phyloP scores from a whole-genome alignment of 2,329 filamentous ascomycete genomes.

The Hypoxylon sp. region DNA sequence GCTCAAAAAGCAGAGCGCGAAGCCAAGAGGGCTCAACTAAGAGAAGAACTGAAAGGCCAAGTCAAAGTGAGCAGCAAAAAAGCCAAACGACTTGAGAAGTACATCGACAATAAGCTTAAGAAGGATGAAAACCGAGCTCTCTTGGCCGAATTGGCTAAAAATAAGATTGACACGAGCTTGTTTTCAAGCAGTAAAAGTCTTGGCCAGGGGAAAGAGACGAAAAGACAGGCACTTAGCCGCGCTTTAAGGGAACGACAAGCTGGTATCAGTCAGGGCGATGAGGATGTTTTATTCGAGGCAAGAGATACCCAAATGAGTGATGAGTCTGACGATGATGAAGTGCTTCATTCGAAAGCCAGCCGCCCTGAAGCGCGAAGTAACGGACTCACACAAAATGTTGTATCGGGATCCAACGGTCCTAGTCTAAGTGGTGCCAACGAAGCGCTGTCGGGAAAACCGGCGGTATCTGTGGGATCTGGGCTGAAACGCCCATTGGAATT shows the following conservation, averaged over 20 bases:
- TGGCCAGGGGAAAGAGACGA: constrained; percentile 79
- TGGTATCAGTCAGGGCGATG: constrained; percentile 71
- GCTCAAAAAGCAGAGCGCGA: constrained; percentile 62
- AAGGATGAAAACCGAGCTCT: constrained; percentile 93
- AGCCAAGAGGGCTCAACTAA: constrained; percentile 69
- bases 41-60: constrained; percentile 67
- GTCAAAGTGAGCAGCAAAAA: constrained; percentile 75
- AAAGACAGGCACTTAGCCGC: constrained; percentile 76
- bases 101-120: constrained; percentile 89
- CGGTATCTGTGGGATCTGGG: constrained; percentile 74
- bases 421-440: constrained; percentile 5
- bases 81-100: constrained; percentile 77
- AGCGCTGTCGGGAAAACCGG: constrained; percentile 15
- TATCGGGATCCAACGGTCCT: constrained; percentile 37
- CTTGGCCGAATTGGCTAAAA: constrained; percentile 83
- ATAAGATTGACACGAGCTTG: constrained; percentile 85
- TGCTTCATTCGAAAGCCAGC: constrained; percentile 43
- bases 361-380: constrained; percentile 1
- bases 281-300: constrained; percentile 68
- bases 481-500: constrained; percentile 89
- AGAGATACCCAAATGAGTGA: constrained; percentile 56
- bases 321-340: constrained; percentile 55
- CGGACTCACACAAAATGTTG: constrained; percentile 4
- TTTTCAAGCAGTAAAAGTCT: constrained; percentile 84
- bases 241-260: constrained; percentile 76